Evolutionary conservation across 2,329 filamentous ascomycete species (phyloP).

Genomic region (Chalaropsis thielavioides): DNA sequence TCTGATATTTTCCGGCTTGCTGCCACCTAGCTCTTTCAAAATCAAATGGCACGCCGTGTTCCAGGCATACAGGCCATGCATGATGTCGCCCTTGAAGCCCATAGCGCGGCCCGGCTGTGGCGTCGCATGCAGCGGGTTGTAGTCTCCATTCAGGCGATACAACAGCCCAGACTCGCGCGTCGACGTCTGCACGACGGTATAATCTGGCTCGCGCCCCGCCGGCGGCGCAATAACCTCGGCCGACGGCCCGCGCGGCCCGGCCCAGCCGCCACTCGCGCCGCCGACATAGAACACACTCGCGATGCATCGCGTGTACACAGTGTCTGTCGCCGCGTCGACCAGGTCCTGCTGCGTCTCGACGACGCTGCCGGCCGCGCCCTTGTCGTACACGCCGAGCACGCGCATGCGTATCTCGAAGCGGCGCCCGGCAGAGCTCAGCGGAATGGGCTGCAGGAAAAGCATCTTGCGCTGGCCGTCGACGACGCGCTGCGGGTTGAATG

Average conservation of each 20-base stretch:
- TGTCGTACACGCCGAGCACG: slow-evolving; percentile 78
- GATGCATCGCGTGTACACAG: slow-evolving; percentile 42
- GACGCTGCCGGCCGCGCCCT: slow-evolving; percentile 69
- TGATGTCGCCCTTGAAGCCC: slow-evolving; percentile 80
- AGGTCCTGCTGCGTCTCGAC: slow-evolving; percentile 66
- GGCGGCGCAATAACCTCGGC: slow-evolving; percentile 67
- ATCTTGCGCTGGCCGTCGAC: slow-evolving; percentile 77
- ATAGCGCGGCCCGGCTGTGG: slow-evolving; percentile 75
- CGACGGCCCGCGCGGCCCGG: slow-evolving; percentile 76
- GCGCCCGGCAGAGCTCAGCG: slow-evolving; percentile 52
- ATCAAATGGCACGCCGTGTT: slow-evolving; percentile 64
- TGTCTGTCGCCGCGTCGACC: slow-evolving; percentile 48
- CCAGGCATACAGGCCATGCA: slow-evolving; percentile 81
- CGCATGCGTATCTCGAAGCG: slow-evolving; percentile 65
- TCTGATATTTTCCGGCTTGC: slow-evolving; percentile 66
- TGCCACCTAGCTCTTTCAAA: slow-evolving; percentile 56
- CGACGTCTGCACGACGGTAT: slow-evolving; percentile 54
- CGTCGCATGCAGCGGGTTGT: slow-evolving; percentile 82
- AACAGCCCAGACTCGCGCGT: slow-evolving; percentile 57
- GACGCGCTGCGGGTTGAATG: slow-evolving; percentile 57
- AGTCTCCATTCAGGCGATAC: slow-evolving; percentile 82
- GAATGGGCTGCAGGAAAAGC: slow-evolving; percentile 61
- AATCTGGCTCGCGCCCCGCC: slow-evolving; percentile 54
- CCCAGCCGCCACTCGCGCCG: slow-evolving; percentile 54
- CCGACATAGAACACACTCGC: slow-evolving; percentile 66